These are phyloP conservation scores for Boletus eberwhitei DNA, from an alignment of 768 basidiomycete species.

Conservation along the genomic window DNA sequence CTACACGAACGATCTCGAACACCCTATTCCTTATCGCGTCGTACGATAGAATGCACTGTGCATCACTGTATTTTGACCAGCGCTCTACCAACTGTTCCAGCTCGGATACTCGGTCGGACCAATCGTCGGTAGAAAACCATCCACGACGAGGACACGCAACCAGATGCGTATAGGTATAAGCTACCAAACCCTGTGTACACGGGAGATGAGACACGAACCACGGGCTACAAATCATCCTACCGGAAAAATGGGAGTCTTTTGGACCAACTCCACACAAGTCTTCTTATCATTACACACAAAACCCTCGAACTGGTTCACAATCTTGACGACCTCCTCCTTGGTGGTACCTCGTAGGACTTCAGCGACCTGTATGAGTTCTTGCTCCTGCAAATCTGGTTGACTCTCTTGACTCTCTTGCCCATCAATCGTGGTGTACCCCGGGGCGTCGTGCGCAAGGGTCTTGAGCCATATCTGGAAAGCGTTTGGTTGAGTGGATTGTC, in stretches of 20 bases:
- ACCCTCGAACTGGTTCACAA: slow-evolving; percentile 19
- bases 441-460: not conserved
- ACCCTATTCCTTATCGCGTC: slow-evolving; percentile 10
- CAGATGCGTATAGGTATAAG: slow-evolving; percentile 29
- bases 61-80: slow-evolving; percentile 5
- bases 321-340: slow-evolving; percentile 11
- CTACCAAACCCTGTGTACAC: slow-evolving; percentile 22
- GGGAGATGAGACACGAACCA: slow-evolving; percentile 5
- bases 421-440: slow-evolving; percentile 21
- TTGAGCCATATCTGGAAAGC: slow-evolving; percentile 15
- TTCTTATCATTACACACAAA: slow-evolving; percentile 1
- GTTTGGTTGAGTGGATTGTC: not conserved
- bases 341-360: slow-evolving; percentile 10
- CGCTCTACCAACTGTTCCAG: slow-evolving; percentile 8
- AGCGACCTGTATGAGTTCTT: slow-evolving; percentile 2
- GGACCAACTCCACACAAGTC: slow-evolving; percentile 15
- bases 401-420: slow-evolving; percentile 3
- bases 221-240: slow-evolving; percentile 9
- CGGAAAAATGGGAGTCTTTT: slow-evolving; percentile 21
- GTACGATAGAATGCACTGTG: slow-evolving; percentile 13
- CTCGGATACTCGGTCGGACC: slow-evolving; percentile 2
- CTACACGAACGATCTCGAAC: slow-evolving; percentile 14
- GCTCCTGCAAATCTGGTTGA: not conserved
- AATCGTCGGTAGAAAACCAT: slow-evolving; percentile 8
- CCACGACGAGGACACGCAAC: slow-evolving; percentile 12